Evolutionary conservation across 768 basidiomycete genomes (phyloP).

Genomic region (Solioccasus polychromus): DNA sequence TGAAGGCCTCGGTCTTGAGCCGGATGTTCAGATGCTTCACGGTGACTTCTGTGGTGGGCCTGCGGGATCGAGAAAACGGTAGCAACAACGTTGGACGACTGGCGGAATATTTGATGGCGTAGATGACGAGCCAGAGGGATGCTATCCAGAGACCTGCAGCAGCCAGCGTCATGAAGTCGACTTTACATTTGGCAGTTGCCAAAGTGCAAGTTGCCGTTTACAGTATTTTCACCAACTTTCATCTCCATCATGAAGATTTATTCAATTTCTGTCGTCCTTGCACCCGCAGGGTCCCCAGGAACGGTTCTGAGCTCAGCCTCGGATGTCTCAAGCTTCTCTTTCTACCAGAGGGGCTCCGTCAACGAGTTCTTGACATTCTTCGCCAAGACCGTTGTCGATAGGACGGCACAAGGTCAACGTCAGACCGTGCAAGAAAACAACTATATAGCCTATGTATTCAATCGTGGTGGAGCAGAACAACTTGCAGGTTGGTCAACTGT

Average conservation of each 20-base stretch:
- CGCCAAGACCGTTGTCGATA: conserved; percentile 86
- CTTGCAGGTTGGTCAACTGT: conserved; percentile 62
- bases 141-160: conserved; percentile 19
- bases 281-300: conserved; percentile 62
- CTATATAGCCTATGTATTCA: conserved; percentile 92
- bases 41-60: conserved; percentile 16
- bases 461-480: conserved; percentile 81
- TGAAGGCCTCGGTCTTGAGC: conserved; percentile 50
- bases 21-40: conserved; percentile 30
- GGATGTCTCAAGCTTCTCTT: conserved; percentile 89
- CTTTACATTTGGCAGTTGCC: conserved; percentile 3
- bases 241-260: conserved; percentile 75
- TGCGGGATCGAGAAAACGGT: conserved; percentile 21
- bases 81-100: conserved; percentile 18
- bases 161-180: conserved; percentile 18
- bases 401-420: conserved; percentile 83
- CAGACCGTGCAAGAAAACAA: conserved; percentile 94
- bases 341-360: conserved; percentile 87
- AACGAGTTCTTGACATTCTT: conserved; percentile 94
- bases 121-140: conserved; percentile 24
- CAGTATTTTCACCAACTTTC: conserved; percentile 11
- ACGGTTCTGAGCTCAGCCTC: conserved; percentile 63
- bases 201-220: neutral
- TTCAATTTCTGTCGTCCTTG: conserved; percentile 70
- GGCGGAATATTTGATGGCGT: conserved; percentile 23